Evolutionary conservation across 345 rosid species (phyloP), one percentile per base, ranked within the genome.

Genomic region (Noccaea caerulescens): DNA sequence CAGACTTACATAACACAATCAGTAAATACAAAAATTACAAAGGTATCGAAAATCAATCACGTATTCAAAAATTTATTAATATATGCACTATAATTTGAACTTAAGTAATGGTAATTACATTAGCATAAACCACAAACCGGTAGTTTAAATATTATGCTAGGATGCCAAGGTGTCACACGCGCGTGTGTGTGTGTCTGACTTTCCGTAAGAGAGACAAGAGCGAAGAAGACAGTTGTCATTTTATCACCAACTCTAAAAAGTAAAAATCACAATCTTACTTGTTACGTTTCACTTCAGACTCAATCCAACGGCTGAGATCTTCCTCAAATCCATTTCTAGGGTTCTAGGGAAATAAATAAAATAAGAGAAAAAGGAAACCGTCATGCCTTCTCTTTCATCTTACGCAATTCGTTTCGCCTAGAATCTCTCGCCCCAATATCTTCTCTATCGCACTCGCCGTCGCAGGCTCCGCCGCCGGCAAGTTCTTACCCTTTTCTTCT

Each of bases 381-480:
- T 23, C 18, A 46, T 0, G 12, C 12, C 12, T 42, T 72, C 66
- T 47, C 66, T 63, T 36, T 43, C 67, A 46, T 44, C 56, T 54
- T 20, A 23, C 58, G 10, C 57, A 63, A 16, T 47, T 71, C 53
- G 38, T 59, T 12, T 63, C 54, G 39, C 44, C 52, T 46, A 36
- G 38, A 65, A 41, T 39, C 73, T 66, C 68, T 68, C 69, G 32
- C 71, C 59, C 57, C 44, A 55, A 46, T 10, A 16, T 34, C 16
- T 51, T 54, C 59, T 41, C 38, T 52, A 33, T 67, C 71, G 32
- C 78, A 64, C 77, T 76, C 85, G 83, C 87, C 89, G 87, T 82
- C 82, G 72, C 76, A 63, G 62, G 68, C 30, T 66, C 65, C 47
- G 42, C 80, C 88, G 85, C 87, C 86, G 95, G 86, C 83, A 34